These are phyloP conservation scores for Passiflora organensis DNA, from an alignment of 345 rosid genomes.

Conservation along the genomic window DNA sequence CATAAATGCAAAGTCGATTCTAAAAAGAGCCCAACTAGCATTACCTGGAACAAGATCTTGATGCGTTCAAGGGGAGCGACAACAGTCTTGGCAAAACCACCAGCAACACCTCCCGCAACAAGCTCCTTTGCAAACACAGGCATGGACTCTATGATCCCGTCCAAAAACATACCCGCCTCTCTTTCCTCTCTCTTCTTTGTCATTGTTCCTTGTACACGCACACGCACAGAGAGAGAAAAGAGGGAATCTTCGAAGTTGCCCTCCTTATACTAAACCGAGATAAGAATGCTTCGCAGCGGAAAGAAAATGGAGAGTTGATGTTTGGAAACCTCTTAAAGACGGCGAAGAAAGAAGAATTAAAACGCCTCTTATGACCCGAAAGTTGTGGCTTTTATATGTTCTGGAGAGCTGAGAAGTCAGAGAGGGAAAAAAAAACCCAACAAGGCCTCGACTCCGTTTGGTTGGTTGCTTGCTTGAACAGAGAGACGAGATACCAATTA, in stretches of 20 bases:
- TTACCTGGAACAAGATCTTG: constrained; percentile 90
- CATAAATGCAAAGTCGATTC: no score
- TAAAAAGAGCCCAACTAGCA: neutral
- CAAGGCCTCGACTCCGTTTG: no score
- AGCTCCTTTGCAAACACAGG: constrained; percentile 80
- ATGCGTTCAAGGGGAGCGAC: constrained; percentile 95
- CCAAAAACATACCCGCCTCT: constrained; percentile 31
- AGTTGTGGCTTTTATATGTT: constrained; percentile 26
- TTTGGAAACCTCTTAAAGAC: neutral
- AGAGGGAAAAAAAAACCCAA: no score
- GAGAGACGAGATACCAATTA: no score
- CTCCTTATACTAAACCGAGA: no score
- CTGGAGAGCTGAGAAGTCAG: neutral
- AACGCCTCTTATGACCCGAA: constrained; percentile 12
- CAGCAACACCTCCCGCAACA: constrained; percentile 85
- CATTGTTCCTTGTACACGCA: constrained; percentile 20
- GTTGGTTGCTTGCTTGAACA: no score
- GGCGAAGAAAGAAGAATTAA: constrained; percentile 11
- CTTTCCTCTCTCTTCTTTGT: constrained; percentile 49
- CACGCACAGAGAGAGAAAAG: constrained; percentile 17
- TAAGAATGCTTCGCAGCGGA: neutral
- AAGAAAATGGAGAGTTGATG: neutral
- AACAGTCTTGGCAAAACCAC: constrained; percentile 74
- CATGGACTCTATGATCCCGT: constrained; percentile 56
- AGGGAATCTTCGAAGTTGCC: neutral